Evolutionary conservation across 345 rosid species (phyloP).

Genomic region (Boechera retrofracta): DNA sequence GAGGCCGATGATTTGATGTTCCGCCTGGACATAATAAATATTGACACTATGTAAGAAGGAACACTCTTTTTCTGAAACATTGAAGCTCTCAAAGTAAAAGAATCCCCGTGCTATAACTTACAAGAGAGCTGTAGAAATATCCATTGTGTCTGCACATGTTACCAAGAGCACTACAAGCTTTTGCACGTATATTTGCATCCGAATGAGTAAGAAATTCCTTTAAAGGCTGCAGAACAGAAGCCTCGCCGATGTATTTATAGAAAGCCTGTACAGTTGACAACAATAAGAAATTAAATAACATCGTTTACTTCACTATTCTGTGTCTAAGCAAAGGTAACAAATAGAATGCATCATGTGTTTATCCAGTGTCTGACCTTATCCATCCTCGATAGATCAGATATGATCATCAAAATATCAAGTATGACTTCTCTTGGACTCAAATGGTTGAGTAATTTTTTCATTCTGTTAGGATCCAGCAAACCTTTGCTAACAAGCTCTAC

Average conservation of each 20-base stretch:
- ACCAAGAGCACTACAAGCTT: constrained; percentile 95
- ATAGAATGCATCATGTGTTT: constrained; percentile 14
- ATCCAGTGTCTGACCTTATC: constrained; percentile 58
- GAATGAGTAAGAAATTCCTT: constrained; percentile 72
- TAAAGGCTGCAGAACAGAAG: constrained; percentile 69
- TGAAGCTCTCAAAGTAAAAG: constrained; percentile 6
- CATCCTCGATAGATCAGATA: constrained; percentile 95
- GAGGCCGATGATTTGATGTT: constrained; percentile 62
- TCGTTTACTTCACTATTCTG: constrained; percentile 13
- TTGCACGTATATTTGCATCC: constrained; percentile 88
- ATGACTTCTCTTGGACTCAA: constrained; percentile 83
- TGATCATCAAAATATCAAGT: constrained; percentile 84
- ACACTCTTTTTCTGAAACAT: constrained; percentile 25
- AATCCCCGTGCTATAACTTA: constrained; percentile 48
- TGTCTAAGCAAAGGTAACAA: background rate
- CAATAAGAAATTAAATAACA: constrained; percentile 28
- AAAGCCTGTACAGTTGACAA: constrained; percentile 63
- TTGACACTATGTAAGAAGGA: constrained; percentile 31
- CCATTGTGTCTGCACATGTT: constrained; percentile 95
- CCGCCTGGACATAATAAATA: constrained; percentile 58
- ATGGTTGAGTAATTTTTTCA: constrained; percentile 69
- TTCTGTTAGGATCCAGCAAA: constrained; percentile 73
- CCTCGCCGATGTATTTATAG: constrained; percentile 81
- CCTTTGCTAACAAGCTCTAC: constrained; percentile 86
- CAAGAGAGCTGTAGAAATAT: constrained; percentile 77